Evolutionary conservation across 2,329 filamentous ascomycete species (phyloP).

Genomic region (Chaetothyriales sp.): DNA sequence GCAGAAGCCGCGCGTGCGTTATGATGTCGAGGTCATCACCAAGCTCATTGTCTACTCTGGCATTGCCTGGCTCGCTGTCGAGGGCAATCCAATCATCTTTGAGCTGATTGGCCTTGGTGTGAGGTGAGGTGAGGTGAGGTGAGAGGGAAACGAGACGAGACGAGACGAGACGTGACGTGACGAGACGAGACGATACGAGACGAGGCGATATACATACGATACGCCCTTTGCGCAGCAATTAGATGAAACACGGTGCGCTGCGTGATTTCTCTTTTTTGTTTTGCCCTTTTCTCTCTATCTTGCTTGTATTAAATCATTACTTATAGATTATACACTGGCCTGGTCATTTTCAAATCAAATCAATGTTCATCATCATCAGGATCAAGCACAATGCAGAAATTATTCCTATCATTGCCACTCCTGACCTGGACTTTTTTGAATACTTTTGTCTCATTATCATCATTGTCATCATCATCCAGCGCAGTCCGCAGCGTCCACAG

Average conservation of each 20-base stretch:
- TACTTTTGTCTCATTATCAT: constrained; percentile 16
- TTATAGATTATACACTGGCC: no score
- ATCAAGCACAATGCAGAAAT: constrained; percentile 66
- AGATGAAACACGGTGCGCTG: no score
- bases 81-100: constrained; percentile 59
- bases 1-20: constrained; percentile 74
- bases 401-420: constrained; percentile 64
- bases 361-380: not conserved
- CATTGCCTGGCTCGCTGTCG: constrained; percentile 73
- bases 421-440: constrained; percentile 65
- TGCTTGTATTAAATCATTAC: no score
- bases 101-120: constrained; percentile 27
- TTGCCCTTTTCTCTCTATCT: no score
- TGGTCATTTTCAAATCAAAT: no score
- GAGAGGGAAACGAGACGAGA: no score
- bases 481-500: constrained; percentile 48
- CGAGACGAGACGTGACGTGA: no score
- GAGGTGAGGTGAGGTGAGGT: constrained; percentile 1
- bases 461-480: constrained; percentile 8
- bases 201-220: no score
- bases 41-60: constrained; percentile 91
- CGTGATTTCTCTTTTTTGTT: no score
- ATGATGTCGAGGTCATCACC: constrained; percentile 97
- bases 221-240: no score
- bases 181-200: no score